Base-by-base conservation (phyloP, 1,284 basidiomycete genomes). In the Trichosporon sp. region DNA sequence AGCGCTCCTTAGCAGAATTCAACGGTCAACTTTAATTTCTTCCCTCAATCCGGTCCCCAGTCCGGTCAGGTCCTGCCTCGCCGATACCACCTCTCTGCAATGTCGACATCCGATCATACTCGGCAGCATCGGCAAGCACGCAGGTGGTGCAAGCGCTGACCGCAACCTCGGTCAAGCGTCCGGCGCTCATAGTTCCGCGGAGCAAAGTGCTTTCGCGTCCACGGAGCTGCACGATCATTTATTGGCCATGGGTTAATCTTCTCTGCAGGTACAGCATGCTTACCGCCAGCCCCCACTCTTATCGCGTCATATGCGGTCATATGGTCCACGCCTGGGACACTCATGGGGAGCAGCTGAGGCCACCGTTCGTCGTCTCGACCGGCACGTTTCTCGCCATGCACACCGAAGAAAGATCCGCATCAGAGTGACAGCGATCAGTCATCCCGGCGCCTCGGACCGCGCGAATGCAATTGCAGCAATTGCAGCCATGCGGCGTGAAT, bases 11-110 rank as follows among this genome's bases (percentile, higher is more conserved):
- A 54, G 21, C 19, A 21, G n/a, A 1, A 54, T 54, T 54, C 19
- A 54, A 14, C 48, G 48, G 48, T 54, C 48, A 54, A 54, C 48
- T 54, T 19, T 54, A 54, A 19, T 54, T 54, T 19, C 48, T 19
- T 54, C 21, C 2, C 21, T 54, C 19, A 54, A 54, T 54, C 46
- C 19, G 11, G 48, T 26, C n/a, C 21, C 48, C 48, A 54, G 19
- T 2, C 21, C 48, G 48, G 48, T 54, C 48, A 54, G 48, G 48
- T 54, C 10, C 21, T 19, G 6, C 21, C 7, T n/a, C 7, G 48
- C 48, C 48, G 19, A 54, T 54, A 54, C 48, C 48, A 54, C 21
- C 48, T 54, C 48, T 54, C 19, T 21, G 48, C 19, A n/a, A 46
- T 46, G 48, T 26, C n/a, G 48, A 54, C 19, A 21, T 54, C 35